These are phyloP conservation scores for Boletus holoroseus DNA, from an alignment of 1,284 basidiomycete species.

Conservation along the genomic window DNA sequence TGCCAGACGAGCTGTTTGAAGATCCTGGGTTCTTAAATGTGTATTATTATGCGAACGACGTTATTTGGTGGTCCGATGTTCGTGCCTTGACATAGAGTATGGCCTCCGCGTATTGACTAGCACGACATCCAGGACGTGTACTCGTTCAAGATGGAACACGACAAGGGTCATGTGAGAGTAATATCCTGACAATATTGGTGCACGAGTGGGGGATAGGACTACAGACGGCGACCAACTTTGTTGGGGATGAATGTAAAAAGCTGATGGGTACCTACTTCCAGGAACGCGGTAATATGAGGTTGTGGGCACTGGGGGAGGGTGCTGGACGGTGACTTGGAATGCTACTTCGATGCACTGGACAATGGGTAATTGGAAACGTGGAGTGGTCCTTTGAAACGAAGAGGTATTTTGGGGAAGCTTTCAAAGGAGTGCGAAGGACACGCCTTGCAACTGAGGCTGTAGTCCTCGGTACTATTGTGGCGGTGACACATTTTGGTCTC, in stretches of 20 bases:
- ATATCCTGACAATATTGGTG: conserved; percentile 65
- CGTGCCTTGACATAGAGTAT: neutral
- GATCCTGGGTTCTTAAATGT: conserved; percentile 49
- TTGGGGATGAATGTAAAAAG: conserved; percentile 48
- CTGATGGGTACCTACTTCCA: conserved; percentile 47
- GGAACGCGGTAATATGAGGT: conserved; percentile 43
- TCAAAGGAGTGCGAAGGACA: conserved; percentile 21
- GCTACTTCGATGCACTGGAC: conserved; percentile 43
- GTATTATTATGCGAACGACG: conserved; percentile 58
- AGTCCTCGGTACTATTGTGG: conserved; percentile 3
- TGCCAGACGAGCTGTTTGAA: conserved; percentile 56
- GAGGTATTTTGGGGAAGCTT: conserved; percentile 47
- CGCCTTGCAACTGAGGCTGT: conserved; percentile 19
- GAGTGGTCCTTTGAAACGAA: conserved; percentile 57
- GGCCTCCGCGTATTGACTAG: conserved; percentile 2
- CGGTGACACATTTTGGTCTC: neutral
- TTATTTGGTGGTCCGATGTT: conserved; percentile 67
- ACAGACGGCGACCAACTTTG: conserved; percentile 56
- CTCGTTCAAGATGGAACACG: conserved; percentile 69
- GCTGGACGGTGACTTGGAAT: conserved; percentile 45
- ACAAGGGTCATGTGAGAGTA: conserved; percentile 62
- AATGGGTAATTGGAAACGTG: conserved; percentile 48
- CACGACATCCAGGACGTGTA: conserved; percentile 52
- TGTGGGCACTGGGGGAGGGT: conserved; percentile 44
- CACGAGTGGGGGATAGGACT: conserved; percentile 45